A percentile compares a stretch with the other conserved stretches of the same genome.
Evolutionary conservation across 192 early-diverging fungal species (phyloP).

Genomic region (Gamsiella multidivaricata): DNA sequence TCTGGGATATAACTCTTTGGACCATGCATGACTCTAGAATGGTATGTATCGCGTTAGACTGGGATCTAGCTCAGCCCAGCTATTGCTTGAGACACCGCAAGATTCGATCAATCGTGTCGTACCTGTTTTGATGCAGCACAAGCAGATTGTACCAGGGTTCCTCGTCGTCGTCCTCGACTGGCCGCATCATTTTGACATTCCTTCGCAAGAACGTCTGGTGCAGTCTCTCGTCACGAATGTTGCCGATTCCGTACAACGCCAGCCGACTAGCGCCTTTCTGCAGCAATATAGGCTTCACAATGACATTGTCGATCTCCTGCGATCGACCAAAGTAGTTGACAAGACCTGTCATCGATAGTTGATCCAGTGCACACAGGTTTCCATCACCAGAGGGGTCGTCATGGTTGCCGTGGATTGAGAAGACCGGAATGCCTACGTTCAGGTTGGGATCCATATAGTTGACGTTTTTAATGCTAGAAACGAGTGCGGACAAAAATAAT

Average conservation of each 20-base stretch:
- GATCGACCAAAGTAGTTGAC: conserved; percentile 95
- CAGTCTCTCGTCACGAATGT: conserved; percentile 91
- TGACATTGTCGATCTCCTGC: conserved; percentile 76
- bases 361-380: conserved; percentile 84
- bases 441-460: conserved; percentile 92
- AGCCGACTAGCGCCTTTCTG: conserved; percentile 81
- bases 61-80: too few relatives aligned
- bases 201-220: conserved; percentile 79
- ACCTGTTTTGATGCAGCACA: conserved; percentile 94
- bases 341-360: conserved; percentile 80
- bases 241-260: conserved; percentile 92
- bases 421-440: conserved; percentile 88
- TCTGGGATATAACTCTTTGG: conserved; percentile 90
- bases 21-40: conserved; percentile 74
- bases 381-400: conserved; percentile 93
- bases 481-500: background rate
- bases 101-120: background rate
- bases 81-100: background rate
- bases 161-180: conserved; percentile 67
- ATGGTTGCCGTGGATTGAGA: conserved; percentile 98
- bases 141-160: conserved; percentile 90
- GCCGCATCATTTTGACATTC: conserved; percentile 79
- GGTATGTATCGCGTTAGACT: too few relatives aligned
- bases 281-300: conserved; percentile 83
- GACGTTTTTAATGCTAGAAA: conserved; percentile 59